Evolutionary conservation across 495 filamentous ascomycete species (phyloP), one percentile per base, ranked within the genome.

Genomic region (Staphylotrichum longicolle): DNA sequence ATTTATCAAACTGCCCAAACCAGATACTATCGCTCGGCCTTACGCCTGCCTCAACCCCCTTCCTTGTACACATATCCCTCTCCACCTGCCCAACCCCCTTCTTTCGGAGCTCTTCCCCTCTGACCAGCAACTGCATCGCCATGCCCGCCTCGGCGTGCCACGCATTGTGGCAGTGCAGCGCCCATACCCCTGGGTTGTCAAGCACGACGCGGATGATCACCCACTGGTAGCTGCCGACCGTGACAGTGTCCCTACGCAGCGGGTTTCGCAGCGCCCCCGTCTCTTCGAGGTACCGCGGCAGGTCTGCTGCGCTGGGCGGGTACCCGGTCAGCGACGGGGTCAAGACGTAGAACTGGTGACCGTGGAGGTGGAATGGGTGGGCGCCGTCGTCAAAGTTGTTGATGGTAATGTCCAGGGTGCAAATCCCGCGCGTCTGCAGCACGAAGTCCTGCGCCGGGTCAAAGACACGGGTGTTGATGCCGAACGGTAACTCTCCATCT

Each of bases 91-190:
- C 37, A 6, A 39, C 4, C 37, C 37, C 10, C 1, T 2, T 10
- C 37, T 39, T 39, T 10, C 37, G 5, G 1, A 48, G n/a, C 45
- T 27, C 20, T 4, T 48, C 45, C 4, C 7, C 7, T 10, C 45
- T 8, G n/a, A 8, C 14, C 0, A 48, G n/a, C 7, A 48, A 48
- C 45, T 48, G 45, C 45, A 48, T 48, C 45, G 27, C 14, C 7
- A 48, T 8, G n/a, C 45, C 45, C 4, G 45, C 45, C 45, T 48
- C 45, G 1, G 12, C 11, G 27, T 84, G 80, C 80, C 78, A 82
- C 4, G 79, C 75, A 27, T 80, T 73, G 71, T 83, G 80, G 66
- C 79, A 82, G 66, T 83, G 80, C 60, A 84, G 75, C 0, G 80
- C 76, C 80, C 81, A 85, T 8, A 79, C 68, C 4, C 80, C 64